Conservation (phyloP, 495 filamentous ascomycete genomes). For the Stereocaulon alpinum region DNA sequence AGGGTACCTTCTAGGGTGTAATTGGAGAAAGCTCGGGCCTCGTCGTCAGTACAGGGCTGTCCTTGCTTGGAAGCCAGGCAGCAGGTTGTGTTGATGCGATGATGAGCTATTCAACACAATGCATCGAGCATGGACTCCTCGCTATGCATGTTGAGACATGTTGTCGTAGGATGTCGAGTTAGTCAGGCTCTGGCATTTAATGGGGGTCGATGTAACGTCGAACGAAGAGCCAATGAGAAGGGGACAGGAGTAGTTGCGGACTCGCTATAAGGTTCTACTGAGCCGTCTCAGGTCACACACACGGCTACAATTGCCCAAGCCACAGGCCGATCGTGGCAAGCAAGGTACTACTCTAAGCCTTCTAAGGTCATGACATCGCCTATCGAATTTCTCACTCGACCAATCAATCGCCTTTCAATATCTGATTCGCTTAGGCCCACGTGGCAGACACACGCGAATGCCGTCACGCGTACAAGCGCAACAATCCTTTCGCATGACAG, state of each 20-base stretch:
- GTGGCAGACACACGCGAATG: constrained; percentile 1
- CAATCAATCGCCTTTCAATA: background rate
- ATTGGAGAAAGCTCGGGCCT: constrained; percentile 6
- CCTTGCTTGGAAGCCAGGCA: background rate
- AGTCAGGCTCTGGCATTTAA: background rate
- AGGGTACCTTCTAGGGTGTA: background rate
- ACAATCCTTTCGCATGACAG: background rate
- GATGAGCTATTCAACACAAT: background rate
- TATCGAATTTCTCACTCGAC: background rate
- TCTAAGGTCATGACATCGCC: background rate
- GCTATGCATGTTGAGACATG: constrained; percentile 1
- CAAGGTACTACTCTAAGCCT: background rate
- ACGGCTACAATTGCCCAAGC: background rate
- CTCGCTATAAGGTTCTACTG: background rate
- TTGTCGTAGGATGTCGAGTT: background rate
- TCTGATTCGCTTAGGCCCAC: background rate
- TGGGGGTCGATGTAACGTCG: constrained; percentile 4
- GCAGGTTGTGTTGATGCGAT: background rate
- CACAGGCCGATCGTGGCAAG: background rate
- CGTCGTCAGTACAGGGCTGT: background rate
- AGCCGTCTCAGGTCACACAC: background rate
- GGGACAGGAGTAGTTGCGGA: background rate
- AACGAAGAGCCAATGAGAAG: background rate
- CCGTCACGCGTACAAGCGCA: background rate
- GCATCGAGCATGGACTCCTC: background rate